phyloP scores from a whole-genome alignment of 108 stramenopile species.

The Mediolabrus comicus region DNA sequence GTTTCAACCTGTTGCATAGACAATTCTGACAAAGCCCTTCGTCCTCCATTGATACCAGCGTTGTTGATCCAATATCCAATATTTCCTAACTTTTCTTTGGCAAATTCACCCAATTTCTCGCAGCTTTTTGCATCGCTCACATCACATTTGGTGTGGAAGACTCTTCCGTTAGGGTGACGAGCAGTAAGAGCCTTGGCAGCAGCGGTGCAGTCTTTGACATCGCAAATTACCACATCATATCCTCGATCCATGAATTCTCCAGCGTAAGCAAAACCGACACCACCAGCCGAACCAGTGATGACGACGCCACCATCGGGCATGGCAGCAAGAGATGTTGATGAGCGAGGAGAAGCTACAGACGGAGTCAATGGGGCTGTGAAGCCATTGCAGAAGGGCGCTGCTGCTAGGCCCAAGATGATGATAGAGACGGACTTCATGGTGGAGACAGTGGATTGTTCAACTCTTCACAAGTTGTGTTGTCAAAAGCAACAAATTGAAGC shows the following conservation, averaged over 20 bases:
- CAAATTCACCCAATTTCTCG: conserved; percentile 67
- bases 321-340: conserved; percentile 16
- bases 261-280: conserved; percentile 92
- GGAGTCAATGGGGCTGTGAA: not conserved
- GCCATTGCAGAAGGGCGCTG: not conserved
- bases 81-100: conserved; percentile 81
- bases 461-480: not conserved
- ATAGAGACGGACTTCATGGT: not conserved
- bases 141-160: conserved; percentile 86
- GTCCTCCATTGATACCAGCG: conserved; percentile 89
- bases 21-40: conserved; percentile 78
- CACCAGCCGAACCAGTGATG: conserved; percentile 82
- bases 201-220: conserved; percentile 73
- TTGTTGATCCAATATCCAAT: conserved; percentile 92
- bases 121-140: conserved; percentile 69
- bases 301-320: conserved; percentile 75
- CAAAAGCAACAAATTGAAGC: not conserved
- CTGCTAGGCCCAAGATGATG: not conserved
- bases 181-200: conserved; percentile 71
- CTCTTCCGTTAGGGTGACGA: conserved; percentile 65
- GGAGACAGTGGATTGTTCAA: not conserved
- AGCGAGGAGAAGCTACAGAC: not conserved
- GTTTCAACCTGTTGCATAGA: conserved; percentile 71
- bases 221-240: conserved; percentile 88
- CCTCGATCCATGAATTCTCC: conserved; percentile 90